Evolutionary conservation across 202 grass and related monocot species (phyloP), one percentile per base, ranked within the genome.

Genomic region (Bolboschoenoplectus hybrid): DNA sequence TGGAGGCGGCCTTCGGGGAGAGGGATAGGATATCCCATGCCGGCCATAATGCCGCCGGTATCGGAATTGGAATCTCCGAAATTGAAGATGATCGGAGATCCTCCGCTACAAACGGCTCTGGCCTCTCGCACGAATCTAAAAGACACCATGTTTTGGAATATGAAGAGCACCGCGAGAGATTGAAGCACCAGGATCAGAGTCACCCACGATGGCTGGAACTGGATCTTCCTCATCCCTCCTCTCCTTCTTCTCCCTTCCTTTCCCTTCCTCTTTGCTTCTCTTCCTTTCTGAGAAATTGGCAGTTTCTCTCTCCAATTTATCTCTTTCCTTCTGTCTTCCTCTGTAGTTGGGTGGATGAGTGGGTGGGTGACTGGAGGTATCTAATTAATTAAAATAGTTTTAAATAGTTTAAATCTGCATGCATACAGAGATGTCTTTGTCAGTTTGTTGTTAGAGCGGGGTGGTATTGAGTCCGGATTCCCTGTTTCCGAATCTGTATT

Each of bases 41-140:
- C 94, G 0, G 94, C 92, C 55, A 88, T 85, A 32, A 81, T 6
- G 39, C 94, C 94, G 9, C 94, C 94, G 11, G 94, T 97, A 87
- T 97, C 94, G 16, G 94, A 94, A 88, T 97, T 97, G 3, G 94
- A 97, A 87, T 97, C 94, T 1, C 94, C 94, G 52, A 97, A 97
- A 64, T 92, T 91, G 74, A 97, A 92, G 71, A 94, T 74, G 52
- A 94, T 85, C 1, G 92, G 92, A 19, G 82, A 17, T 9, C 82
- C 82, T 0, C 47, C 64, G 6, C 4, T 51, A 19, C 82, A 84
- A 32, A 66, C 65, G 0, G 82, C 82, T n/a, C 57, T 55, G 5
- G 63, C 64, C 63, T 41, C 36, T 0, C 82, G 34, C 82, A 84
- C 47, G 16, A 84, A 84, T 55, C 49, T 84, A 36, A 84, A 71